A percentile compares a stretch with the other conserved stretches of the same genome.
Conservation (phyloP, 2,329 filamentous ascomycete genomes). For the Colletotrichum spinosum region DNA sequence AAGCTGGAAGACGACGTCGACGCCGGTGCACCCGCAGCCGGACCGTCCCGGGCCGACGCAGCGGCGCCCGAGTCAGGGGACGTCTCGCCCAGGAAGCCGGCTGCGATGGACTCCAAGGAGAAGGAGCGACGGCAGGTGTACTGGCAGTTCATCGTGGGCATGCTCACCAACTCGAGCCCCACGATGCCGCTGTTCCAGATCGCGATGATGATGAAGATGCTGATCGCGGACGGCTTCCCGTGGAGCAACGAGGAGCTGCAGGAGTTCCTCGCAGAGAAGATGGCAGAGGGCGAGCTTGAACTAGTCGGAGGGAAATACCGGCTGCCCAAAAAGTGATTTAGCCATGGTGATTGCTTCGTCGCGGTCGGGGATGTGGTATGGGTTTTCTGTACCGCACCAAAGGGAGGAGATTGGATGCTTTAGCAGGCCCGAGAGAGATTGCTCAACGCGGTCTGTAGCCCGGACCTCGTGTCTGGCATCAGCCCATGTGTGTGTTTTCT, state of each 20-base stretch:
- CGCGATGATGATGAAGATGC: conserved; percentile 94
- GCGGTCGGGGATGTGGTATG: too few species aligned
- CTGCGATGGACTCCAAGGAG: conserved; percentile 72
- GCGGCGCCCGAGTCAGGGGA: conserved; percentile 43
- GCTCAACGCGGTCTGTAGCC: too few species aligned
- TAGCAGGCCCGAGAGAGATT: too few species aligned
- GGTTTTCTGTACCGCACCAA: too few species aligned
- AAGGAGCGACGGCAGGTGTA: conserved; percentile 74
- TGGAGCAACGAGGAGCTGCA: conserved; percentile 91
- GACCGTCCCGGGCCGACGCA: conserved; percentile 34
- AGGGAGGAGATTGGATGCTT: too few species aligned
- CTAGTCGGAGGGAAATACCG: conserved; percentile 78
- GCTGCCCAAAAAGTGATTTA: conserved; percentile 66
- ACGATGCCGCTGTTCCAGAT: conserved; percentile 86
- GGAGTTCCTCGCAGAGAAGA: conserved; percentile 83
- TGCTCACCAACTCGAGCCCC: conserved; percentile 90
- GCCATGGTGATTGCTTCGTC: too few species aligned
- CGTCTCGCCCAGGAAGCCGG: conserved; percentile 60
- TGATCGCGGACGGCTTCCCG: conserved; percentile 87
- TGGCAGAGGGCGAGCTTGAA: conserved; percentile 77
- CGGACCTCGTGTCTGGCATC: too few species aligned
- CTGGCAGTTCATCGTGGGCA: conserved; percentile 91
- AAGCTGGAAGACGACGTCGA: conserved; percentile 57
- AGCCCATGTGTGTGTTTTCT: too few species aligned
- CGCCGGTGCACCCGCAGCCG: conserved; percentile 48